Evolutionary conservation across 345 rosid species (phyloP), one percentile per base, ranked within the genome.

Genomic region (Rhodomyrtus tomentosa): DNA sequence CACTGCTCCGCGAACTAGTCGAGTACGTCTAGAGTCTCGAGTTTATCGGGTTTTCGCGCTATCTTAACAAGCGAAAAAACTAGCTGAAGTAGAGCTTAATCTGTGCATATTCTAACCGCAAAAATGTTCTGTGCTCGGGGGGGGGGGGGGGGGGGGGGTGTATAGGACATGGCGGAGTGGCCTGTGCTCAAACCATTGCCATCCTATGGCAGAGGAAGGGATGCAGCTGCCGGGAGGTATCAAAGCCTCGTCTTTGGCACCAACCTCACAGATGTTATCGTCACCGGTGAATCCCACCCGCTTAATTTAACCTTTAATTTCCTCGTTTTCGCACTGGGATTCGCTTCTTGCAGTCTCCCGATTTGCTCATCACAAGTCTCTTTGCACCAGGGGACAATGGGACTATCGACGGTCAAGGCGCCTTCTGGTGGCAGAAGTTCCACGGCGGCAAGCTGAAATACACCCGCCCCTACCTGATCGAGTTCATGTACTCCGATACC

Each of bases 181-280:
- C 96, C 96, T 2, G 89, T 86, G 89, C 55, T 92, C 86, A 93
- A 91, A 82, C 92, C 99, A 52, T 88, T 96, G 82, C 99, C 99
- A 59, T 96, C 98, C 1, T 96, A 96, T 59, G 99, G 99, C 55
- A 74, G 99, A 89, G 98, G 99, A 52, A 94, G 99, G 85, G 99
- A 96, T 45, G 96, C 98, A 18, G 91, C 96, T 2, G 98, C 88
- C 1, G 99, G 99, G 84, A 94, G 99, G 80, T 96, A 85, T 81
- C 88, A 92, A 52, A 96, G 99, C 88, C 93, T 96, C 68, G 84
- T 96, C 56, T 96, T 91, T 48, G 99, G 99, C 55, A 92, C 96
- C 27, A 95, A 96, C 86, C 98, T 96, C 86, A 92, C 99, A 4
- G 99, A 96, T 81, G 96, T 96, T 6, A 54, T 94, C 54, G 88